phyloP scores from a whole-genome alignment of 768 basidiomycete species.

The Rubroboletus satanas region DNA sequence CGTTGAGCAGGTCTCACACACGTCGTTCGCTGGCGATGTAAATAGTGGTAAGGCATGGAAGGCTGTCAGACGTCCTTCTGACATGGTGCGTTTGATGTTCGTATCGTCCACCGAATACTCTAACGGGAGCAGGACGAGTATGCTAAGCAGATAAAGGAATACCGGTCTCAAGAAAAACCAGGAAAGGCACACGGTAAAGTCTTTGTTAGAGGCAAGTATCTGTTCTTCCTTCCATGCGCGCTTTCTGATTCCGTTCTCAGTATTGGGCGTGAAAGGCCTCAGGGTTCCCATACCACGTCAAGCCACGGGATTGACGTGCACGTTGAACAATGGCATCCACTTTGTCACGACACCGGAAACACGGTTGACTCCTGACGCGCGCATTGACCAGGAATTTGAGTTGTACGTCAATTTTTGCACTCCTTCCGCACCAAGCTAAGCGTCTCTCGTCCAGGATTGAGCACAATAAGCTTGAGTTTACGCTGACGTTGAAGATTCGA shows the following conservation, averaged over 20 bases:
- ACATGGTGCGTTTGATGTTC: slow-evolving; percentile 64
- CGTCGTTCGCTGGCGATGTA: slow-evolving; percentile 74
- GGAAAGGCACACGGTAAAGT: slow-evolving; percentile 89
- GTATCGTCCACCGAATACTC: not conserved
- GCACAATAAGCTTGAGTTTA: slow-evolving; percentile 93
- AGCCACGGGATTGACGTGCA: slow-evolving; percentile 73
- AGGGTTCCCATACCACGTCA: slow-evolving; percentile 76
- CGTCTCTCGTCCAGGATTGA: slow-evolving; percentile 57
- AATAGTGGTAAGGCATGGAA: slow-evolving; percentile 83
- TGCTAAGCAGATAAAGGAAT: slow-evolving; percentile 83
- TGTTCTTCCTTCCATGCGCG: not conserved
- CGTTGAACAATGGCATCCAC: slow-evolving; percentile 95
- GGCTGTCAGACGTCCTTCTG: slow-evolving; percentile 82
- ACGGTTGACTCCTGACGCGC: slow-evolving; percentile 51
- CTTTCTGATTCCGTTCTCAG: slow-evolving; percentile 36
- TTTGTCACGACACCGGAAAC: slow-evolving; percentile 87
- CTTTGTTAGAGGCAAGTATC: slow-evolving; percentile 77
- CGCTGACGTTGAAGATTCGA: slow-evolving; percentile 81
- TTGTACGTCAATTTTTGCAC: slow-evolving; percentile 49
- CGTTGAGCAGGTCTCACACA: slow-evolving; percentile 65
- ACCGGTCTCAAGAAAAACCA: slow-evolving; percentile 67
- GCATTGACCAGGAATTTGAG: slow-evolving; percentile 87
- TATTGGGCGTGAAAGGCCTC: slow-evolving; percentile 70
- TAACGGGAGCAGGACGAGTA: slow-evolving; percentile 76
- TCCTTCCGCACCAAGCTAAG: not conserved